Base-by-base conservation (phyloP, 1,139 yeast genomes). In the Geotrichum bryndzae region DNA sequence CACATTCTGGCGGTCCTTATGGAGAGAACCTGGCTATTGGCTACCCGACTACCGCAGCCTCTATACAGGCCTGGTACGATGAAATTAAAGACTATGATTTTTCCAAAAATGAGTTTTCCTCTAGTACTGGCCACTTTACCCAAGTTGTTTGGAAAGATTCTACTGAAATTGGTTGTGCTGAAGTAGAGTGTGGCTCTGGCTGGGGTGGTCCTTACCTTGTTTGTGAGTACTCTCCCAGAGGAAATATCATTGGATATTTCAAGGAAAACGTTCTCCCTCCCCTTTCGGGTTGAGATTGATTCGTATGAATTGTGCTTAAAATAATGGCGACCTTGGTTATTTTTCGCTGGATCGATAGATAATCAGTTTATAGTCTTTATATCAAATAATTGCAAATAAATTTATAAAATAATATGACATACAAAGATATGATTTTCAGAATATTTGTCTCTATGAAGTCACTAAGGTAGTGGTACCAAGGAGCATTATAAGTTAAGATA, bases 11-110 rank as follows among this genome's bases (percentile, higher is more conserved):
- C 62, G 94, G 94, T 62, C 75, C 79, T 59, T 87, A 82, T 77
- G 97, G 97, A 72, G 97, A 91, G 78, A 91, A 91, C 81, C 81
- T 91, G 72, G 96, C 96, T 60, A 78, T 84, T 61, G 97, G 97
- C 62, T 75, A 71, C 70, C 82, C 80, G 75, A 66, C 80, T 54
- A 74, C 79, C 46, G 77, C 79, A 35, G 88, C 83, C 54, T 90
- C 90, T 56, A 85, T 89, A 63, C 80, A 83, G 54, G 96, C 94
- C 61, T 91, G 97, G 97, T 90, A 89, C 79, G 75, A 79, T 66
- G 96, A 90, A 78, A 62, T 68, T 66, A 67, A 71, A 11, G 67
- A 73, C 62, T 90, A 88, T 79, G 78, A 85, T 76, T 87, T 77
- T 76, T 67, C 74, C 29, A 70, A 77, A 65, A 80, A 82, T 57